Percentiles rank a stretch among this genome's conserved stretches.
phyloP scores from a whole-genome alignment of 305 asterid species.

The Caryopteris hybrid region DNA sequence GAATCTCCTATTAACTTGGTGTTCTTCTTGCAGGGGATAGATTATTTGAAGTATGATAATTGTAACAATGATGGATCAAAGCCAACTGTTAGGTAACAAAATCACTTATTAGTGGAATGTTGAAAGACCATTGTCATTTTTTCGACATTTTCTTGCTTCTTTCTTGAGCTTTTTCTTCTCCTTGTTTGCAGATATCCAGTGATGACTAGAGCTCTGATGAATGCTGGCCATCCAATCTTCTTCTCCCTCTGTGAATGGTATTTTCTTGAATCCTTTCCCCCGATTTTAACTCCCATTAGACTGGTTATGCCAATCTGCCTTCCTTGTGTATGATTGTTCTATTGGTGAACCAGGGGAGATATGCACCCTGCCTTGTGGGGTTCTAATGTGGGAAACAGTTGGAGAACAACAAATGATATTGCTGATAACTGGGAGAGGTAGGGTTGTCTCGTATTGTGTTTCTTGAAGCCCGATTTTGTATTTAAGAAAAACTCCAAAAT shows the following conservation, averaged over 20 bases:
- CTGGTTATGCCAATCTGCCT: neutral
- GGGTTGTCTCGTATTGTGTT: neutral
- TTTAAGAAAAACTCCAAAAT: neutral
- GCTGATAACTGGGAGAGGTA: conserved; percentile 84
- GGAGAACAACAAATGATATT: conserved; percentile 87
- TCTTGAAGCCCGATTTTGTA: neutral
- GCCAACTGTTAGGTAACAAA: conserved; percentile 55
- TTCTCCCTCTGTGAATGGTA: conserved; percentile 92
- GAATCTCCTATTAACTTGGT: neutral
- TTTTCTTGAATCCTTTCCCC: neutral
- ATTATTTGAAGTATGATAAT: conserved; percentile 89
- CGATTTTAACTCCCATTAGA: neutral
- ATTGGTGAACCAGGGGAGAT: conserved; percentile 66
- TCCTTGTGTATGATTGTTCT: neutral
- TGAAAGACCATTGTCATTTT: neutral
- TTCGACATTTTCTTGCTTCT: neutral
- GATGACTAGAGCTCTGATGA: conserved; percentile 85
- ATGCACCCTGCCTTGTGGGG: conserved; percentile 92
- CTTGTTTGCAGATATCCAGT: conserved; percentile 55
- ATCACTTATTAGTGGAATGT: neutral
- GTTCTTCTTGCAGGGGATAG: conserved; percentile 59
- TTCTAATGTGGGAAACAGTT: conserved; percentile 67
- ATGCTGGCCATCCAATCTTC: conserved; percentile 64
- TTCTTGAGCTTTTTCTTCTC: neutral
- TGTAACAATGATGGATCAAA: conserved; percentile 64